These are phyloP conservation scores for Phragmites australis DNA, from an alignment of 176 grass and related monocot genomes.

Conservation along the genomic window DNA sequence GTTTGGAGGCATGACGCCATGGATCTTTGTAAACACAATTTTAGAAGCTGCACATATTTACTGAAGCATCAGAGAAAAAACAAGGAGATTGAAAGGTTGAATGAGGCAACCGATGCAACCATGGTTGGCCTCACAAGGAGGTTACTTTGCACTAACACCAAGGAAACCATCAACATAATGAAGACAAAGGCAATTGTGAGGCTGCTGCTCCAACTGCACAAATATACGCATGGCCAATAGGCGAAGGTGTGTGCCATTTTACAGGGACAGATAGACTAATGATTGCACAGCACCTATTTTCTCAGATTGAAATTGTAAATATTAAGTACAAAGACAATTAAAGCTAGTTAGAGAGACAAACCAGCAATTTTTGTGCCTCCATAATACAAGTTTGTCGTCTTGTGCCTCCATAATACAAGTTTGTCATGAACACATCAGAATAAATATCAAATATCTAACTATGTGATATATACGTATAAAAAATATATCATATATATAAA, in stretches of 20 bases:
- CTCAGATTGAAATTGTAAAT: neutral
- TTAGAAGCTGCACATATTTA: slow-evolving; percentile 60
- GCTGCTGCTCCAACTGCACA: neutral
- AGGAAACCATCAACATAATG: neutral
- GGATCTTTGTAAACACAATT: slow-evolving; percentile 94
- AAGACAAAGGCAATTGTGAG: neutral
- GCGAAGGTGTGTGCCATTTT: neutral
- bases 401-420: slow-evolving; percentile 90
- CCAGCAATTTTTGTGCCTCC: slow-evolving; percentile 81
- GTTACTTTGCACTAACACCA: neutral
- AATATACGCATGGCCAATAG: neutral
- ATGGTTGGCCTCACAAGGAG: neutral
- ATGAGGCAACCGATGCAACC: neutral
- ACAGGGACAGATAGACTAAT: neutral
- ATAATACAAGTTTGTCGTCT: slow-evolving; percentile 91
- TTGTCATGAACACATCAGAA: slow-evolving; percentile 85
- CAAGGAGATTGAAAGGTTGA: neutral
- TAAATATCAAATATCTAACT: too few species aligned
- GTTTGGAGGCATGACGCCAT: slow-evolving; percentile 95
- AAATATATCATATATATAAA: too few species aligned
- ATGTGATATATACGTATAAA: too few species aligned
- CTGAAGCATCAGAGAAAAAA: neutral
- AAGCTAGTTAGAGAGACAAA: slow-evolving; percentile 34
- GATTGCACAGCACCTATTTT: neutral
- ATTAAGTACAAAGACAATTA: neutral